A percentile compares a stretch with the other conserved stretches of the same genome.
Evolutionary conservation across 805 yeast genomes (phyloP).

Genomic region (Dipodascus albidus): DNA sequence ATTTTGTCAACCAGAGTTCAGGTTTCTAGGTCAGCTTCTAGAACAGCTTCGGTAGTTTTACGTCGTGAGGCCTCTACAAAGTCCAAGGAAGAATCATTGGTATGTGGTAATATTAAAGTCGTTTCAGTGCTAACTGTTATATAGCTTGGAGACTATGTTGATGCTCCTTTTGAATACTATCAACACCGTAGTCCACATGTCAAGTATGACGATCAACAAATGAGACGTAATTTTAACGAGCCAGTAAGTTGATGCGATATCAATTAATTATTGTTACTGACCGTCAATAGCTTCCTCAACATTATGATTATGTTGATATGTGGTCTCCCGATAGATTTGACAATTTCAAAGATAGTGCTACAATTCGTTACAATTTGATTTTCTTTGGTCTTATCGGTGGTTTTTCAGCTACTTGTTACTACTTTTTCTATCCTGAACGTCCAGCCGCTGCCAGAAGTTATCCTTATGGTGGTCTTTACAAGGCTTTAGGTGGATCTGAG

Average conservation of each 20-base stretch:
- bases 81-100: background rate
- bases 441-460: slow-evolving; percentile 68
- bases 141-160: slow-evolving; percentile 42
- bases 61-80: background rate
- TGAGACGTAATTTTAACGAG: slow-evolving; percentile 66
- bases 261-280: background rate
- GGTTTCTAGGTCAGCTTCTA: background rate
- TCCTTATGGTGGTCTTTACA: slow-evolving; percentile 67
- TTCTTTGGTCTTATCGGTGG: slow-evolving; percentile 42
- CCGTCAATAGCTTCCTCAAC: slow-evolving; percentile 35
- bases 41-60: background rate
- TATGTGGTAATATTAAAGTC: background rate
- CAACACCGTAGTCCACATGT: slow-evolving; percentile 60
- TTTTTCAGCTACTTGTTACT: slow-evolving; percentile 35
- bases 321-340: slow-evolving; percentile 79
- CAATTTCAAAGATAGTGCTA: slow-evolving; percentile 46
- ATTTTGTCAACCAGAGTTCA: background rate
- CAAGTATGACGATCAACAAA: slow-evolving; percentile 70
- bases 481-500: slow-evolving; percentile 51
- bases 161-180: slow-evolving; percentile 45
- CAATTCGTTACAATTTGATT: slow-evolving; percentile 42
- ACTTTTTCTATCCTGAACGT: slow-evolving; percentile 47
- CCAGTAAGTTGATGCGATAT: slow-evolving; percentile 26
- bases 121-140: background rate
- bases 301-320: slow-evolving; percentile 65